These are phyloP conservation scores for Ogataea saltuana DNA, from an alignment of 805 yeast genomes.

Conservation along the genomic window DNA sequence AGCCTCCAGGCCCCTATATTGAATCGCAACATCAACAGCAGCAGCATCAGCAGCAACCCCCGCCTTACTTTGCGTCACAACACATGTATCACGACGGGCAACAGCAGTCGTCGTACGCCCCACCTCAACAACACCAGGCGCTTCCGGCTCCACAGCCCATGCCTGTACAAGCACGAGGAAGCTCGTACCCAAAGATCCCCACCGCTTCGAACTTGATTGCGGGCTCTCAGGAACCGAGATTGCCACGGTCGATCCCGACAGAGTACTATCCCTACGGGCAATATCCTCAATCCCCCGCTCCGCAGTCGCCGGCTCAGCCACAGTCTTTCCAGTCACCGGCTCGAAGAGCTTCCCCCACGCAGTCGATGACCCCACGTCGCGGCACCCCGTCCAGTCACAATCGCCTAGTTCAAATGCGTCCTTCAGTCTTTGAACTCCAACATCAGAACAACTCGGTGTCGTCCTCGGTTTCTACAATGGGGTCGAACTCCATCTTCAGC, in stretches of 20 bases:
- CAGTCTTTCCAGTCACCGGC: slow-evolving; percentile 12
- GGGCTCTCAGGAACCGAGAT: slow-evolving; percentile 14
- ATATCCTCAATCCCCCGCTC: slow-evolving; percentile 16
- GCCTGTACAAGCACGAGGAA: slow-evolving; percentile 12
- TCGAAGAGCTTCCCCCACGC: slow-evolving; percentile 13
- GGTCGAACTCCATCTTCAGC: slow-evolving; percentile 31
- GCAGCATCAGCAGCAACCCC: slow-evolving; percentile 8
- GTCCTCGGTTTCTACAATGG: slow-evolving; percentile 27
- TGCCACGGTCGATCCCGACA: slow-evolving; percentile 26
- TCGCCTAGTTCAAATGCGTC: slow-evolving; percentile 17
- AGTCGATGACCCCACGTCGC: slow-evolving; percentile 16
- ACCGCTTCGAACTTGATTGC: slow-evolving; percentile 2
- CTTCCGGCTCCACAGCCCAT: slow-evolving; percentile 8
- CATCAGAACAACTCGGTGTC: slow-evolving; percentile 24
- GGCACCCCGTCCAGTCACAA: slow-evolving; percentile 17
- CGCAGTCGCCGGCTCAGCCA: slow-evolving; percentile 16
- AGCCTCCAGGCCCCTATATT: neutral
- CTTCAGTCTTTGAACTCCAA: slow-evolving; percentile 22
- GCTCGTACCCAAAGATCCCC: slow-evolving; percentile 22
- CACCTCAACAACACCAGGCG: slow-evolving; percentile 4
- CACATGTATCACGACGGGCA: neutral
- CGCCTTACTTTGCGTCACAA: slow-evolving; percentile 9
- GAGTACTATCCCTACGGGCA: slow-evolving; percentile 14
- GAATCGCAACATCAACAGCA: slow-evolving; percentile 2
- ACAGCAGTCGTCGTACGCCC: slow-evolving; percentile 3